These are phyloP conservation scores for Vaccinium myrtillus DNA, from an alignment of 148 eudicot genomes.

Conservation along the genomic window DNA sequence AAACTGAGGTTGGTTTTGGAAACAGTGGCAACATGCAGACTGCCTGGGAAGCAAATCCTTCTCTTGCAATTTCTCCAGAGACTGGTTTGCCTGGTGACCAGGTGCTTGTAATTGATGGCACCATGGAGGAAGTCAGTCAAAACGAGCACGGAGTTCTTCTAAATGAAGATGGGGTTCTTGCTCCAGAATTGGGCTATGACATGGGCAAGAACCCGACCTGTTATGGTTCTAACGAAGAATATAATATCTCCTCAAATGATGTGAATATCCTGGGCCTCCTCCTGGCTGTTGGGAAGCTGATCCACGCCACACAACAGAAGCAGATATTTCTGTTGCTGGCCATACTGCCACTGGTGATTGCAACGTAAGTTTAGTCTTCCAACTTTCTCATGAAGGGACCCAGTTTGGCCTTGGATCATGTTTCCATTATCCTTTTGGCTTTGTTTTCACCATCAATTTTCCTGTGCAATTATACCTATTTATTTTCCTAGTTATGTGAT, in stretches of 20 bases:
- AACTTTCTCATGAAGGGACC: neutral
- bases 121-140: slow-evolving; percentile 17
- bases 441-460: neutral
- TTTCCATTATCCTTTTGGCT: neutral
- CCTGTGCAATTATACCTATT: neutral
- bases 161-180: slow-evolving; percentile 30
- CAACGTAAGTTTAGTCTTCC: slow-evolving; percentile 44
- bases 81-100: slow-evolving; percentile 13
- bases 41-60: slow-evolving; percentile 16
- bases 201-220: slow-evolving; percentile 19
- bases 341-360: slow-evolving; percentile 25
- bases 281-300: slow-evolving; percentile 26
- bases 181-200: slow-evolving; percentile 33
- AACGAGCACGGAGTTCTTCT: slow-evolving; percentile 24
- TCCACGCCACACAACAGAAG: slow-evolving; percentile 29
- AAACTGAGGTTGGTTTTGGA: slow-evolving; percentile 31
- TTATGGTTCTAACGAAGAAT: slow-evolving; percentile 24
- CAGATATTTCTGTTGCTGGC: slow-evolving; percentile 26
- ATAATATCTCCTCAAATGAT: slow-evolving; percentile 28
- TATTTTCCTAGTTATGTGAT: neutral
- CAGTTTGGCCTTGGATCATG: slow-evolving; percentile 15
- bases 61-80: slow-evolving; percentile 22
- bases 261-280: slow-evolving; percentile 23
- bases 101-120: slow-evolving; percentile 20
- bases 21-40: slow-evolving; percentile 18